Evolutionary conservation across 768 basidiomycete genomes (phyloP), one percentile per base, ranked within the genome.

Genomic region (Pleurotus ostreatus): DNA sequence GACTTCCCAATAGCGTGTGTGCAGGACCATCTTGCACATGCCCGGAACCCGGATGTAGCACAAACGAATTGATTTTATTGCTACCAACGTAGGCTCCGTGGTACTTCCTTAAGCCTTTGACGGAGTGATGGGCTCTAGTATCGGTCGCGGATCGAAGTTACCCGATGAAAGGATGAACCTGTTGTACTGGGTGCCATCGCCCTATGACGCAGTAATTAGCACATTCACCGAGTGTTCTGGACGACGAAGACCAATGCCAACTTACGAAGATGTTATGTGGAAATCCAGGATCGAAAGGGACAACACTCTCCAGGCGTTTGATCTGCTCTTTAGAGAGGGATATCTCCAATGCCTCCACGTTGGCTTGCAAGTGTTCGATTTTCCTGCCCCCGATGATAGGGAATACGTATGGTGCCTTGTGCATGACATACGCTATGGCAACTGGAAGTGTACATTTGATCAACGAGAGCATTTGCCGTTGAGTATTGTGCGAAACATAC

Each of bases 391-490:
- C 80, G 23, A 82, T 65, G 56, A 82, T 70, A 0, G 79, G 79
- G 67, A 82, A 82, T 0, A 80, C 78, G 51, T 72, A 80, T 0
- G 77, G 74, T 4, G 76, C 70, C 64, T 83, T 84, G 43, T 81
- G 78, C 67, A 83, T 68, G 9, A 83, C 66, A 57, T 81, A 83
- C 12, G 80, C 79, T 57, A 84, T 77, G 6, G 80, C 79, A 3
- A 81, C 78, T 78, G 43, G 1, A 16, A 26, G 13, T 16, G 3
- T 34, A 4, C 9, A 9, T 34, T 11, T 34, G 30, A 34, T 34
- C 11, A 34, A 34, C 9, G 9, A 34, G 30, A 34, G 30, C 8
- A 1, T 34, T 9, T 34, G 30, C 30, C 11, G 30, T 34, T 34
- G 30, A 11, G 30, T 34, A 34, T 34, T 34, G 30, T 34, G 11